These are phyloP conservation scores for Medicago truncatula DNA, from an alignment of 306 rosid species.

Conservation along the genomic window DNA sequence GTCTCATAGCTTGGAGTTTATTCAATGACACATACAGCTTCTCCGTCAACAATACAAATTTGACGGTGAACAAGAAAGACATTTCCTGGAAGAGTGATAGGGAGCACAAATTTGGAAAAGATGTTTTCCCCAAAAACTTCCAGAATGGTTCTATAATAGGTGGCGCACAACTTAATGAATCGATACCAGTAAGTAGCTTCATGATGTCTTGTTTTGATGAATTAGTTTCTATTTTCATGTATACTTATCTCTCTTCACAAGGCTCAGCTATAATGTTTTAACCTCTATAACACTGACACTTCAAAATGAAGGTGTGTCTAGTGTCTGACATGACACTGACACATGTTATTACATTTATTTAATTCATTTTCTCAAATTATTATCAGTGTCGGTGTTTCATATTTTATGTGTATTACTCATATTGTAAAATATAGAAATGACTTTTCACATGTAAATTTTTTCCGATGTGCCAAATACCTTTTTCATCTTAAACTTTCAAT, in stretches of 20 bases:
- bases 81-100: slow-evolving; percentile 95
- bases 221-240: slow-evolving; percentile 2
- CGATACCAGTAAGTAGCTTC: slow-evolving; percentile 60
- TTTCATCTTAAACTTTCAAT: background rate
- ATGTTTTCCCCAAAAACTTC: slow-evolving; percentile 82
- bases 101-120: slow-evolving; percentile 83
- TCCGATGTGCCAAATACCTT: background rate
- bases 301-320: background rate
- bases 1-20: slow-evolving; percentile 97
- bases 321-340: background rate
- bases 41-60: slow-evolving; percentile 44
- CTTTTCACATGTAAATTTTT: background rate
- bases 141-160: slow-evolving; percentile 74
- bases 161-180: slow-evolving; percentile 50
- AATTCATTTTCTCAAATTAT: background rate
- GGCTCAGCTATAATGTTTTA: background rate
- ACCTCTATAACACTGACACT: background rate
- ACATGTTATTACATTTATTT: background rate
- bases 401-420: background rate
- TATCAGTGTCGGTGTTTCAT: background rate
- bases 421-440: background rate
- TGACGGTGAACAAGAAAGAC: slow-evolving; percentile 67
- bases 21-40: slow-evolving; percentile 88
- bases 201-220: slow-evolving; percentile 22
- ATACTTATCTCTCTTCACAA: background rate